These are phyloP conservation scores for Abrus pulchellus DNA, from an alignment of 306 rosid species.

Conservation along the genomic window DNA sequence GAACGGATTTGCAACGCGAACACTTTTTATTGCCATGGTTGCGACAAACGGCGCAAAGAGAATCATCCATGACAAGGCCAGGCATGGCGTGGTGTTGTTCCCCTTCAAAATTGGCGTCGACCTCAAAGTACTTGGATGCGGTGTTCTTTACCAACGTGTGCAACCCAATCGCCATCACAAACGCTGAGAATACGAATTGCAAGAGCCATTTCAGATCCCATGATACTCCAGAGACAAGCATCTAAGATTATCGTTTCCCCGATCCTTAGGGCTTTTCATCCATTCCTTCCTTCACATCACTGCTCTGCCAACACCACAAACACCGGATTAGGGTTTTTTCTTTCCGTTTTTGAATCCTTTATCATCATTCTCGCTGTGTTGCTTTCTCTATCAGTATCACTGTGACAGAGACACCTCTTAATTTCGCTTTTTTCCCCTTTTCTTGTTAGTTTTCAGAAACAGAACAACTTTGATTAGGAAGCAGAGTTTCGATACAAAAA, in stretches of 20 bases:
- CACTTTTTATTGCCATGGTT: constrained; percentile 60
- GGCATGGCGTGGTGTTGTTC: constrained; percentile 56
- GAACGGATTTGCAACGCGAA: constrained; percentile 82
- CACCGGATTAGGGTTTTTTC: constrained; percentile 26
- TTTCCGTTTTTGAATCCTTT: background rate
- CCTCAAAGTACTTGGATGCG: constrained; percentile 86
- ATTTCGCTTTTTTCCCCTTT: background rate
- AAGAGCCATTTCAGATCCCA: constrained; percentile 85
- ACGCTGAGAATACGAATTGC: constrained; percentile 58
- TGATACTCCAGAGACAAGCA: constrained; percentile 72
- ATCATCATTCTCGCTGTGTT: too few species aligned
- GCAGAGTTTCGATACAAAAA: background rate
- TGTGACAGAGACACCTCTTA: background rate
- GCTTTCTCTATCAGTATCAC: background rate
- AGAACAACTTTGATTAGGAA: background rate
- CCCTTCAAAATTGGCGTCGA: constrained; percentile 77
- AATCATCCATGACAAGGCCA: constrained; percentile 46
- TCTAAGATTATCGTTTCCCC: constrained; percentile 59
- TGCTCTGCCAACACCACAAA: background rate
- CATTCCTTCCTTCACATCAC: constrained; percentile 22
- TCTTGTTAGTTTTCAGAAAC: background rate
- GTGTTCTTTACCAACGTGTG: constrained; percentile 72
- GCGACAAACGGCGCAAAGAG: constrained; percentile 66
- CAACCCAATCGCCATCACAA: constrained; percentile 62
- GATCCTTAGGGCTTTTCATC: constrained; percentile 58